Evolutionary conservation across 2,329 filamentous ascomycete genomes (phyloP), one percentile per base, ranked within the genome.

Genomic region (Plenodomus tracheiphilus): DNA sequence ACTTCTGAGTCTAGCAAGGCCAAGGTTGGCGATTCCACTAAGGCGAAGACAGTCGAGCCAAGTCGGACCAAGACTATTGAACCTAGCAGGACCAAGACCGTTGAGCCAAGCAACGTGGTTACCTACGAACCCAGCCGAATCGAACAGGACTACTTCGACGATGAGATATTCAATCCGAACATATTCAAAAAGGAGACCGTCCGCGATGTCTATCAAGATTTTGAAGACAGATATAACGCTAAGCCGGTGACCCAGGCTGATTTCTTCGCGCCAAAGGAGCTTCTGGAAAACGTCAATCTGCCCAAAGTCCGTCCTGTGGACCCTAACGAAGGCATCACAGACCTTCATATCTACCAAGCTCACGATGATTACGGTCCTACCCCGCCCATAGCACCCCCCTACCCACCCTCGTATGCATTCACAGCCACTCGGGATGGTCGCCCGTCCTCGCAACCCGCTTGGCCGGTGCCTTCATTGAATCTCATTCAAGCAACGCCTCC

Each of bases 401-500:
- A 74, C 43, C 69, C 69, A 10, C 56, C 66, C 2, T 56, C 66
- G 2, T 75, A 75, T 51, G 62, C 62, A 1, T 74, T 75, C 40
- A 72, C 55, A 70, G 51, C 75, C 59, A 59, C 71, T 60, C 62
- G 72, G 66, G 69, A 79, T 48, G 72, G 74, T 16, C 68, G 70
- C 16, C 52, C 54, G n/a, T 47, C 51, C 10, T 45, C 41, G 7
- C 52, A 58, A 16, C 74, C 74, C 15, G 41, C 49, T 32, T 79
- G 74, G 70, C 66, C 71, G 16, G 77, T 85, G 17, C 82, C 82
- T 10, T 68, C 62, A n/a, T 71, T 85, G 15, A 81, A 79, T 37
- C 69, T 85, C 19, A 82, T 84, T 44, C 76, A 80, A 39, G 80
- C 83, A 2, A 85, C 82, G 6, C 83, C 82, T 16, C 83, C 83